Evolutionary conservation across 495 filamentous ascomycete species (phyloP).

Genomic region (Ascobolus immersus): DNA sequence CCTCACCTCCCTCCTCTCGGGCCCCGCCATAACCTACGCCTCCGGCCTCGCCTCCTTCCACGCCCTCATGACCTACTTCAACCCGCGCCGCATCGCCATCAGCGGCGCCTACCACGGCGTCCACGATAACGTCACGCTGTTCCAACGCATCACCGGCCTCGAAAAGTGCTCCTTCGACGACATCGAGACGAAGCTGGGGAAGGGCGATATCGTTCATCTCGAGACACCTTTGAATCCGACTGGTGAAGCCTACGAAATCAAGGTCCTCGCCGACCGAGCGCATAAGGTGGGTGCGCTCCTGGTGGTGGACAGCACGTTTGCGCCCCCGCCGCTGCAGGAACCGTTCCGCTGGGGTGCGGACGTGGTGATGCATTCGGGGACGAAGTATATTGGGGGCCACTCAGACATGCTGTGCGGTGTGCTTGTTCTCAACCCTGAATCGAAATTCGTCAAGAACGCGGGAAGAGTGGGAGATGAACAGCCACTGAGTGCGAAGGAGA

Average conservation of each 20-base stretch:
- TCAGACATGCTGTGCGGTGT: constrained; percentile 75
- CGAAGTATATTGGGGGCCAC: constrained; percentile 91
- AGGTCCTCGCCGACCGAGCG: constrained; percentile 40
- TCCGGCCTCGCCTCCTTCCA: constrained; percentile 76
- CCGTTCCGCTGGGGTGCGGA: constrained; percentile 62
- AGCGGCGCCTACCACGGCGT: constrained; percentile 78
- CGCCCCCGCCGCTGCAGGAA: constrained; percentile 68
- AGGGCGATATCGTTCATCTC: constrained; percentile 68
- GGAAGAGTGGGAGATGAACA: no score
- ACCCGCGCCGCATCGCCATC: constrained; percentile 55
- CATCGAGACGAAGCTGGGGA: constrained; percentile 25
- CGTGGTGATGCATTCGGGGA: constrained; percentile 68
- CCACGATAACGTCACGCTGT: constrained; percentile 52
- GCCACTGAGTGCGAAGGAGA: no score
- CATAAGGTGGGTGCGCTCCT: constrained; percentile 45
- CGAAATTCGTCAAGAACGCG: background rate
- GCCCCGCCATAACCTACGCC: constrained; percentile 44
- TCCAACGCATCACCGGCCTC: constrained; percentile 43
- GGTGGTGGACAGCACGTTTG: constrained; percentile 81
- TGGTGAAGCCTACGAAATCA: constrained; percentile 51
- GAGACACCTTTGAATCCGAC: constrained; percentile 83
- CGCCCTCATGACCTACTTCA: constrained; percentile 47
- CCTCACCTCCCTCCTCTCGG: constrained; percentile 40
- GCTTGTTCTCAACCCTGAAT: constrained; percentile 30
- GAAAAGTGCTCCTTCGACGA: constrained; percentile 39